A percentile compares a stretch with the other conserved stretches of the same genome.
Evolutionary conservation across 2,329 filamentous ascomycete species (phyloP).

Genomic region (Botryotinia narcissicola): DNA sequence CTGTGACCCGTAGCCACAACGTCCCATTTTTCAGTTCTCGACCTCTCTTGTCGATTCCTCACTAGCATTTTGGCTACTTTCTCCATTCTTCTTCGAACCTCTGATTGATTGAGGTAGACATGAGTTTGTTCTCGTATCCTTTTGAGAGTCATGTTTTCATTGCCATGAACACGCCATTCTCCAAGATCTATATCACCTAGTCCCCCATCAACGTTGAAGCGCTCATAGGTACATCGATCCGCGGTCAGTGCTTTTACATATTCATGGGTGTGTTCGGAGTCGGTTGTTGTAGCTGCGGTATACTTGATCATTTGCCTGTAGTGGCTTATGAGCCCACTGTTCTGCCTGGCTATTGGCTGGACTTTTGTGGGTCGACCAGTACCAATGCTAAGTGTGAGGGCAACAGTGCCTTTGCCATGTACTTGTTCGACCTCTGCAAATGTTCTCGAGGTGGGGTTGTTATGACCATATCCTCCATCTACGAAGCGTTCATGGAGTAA

Average conservation of each 20-base stretch:
- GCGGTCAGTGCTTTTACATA: neutral
- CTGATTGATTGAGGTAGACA: neutral
- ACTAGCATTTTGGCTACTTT: neutral
- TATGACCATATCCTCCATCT: conserved; percentile 38
- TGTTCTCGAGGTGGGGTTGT: neutral
- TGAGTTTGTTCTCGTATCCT: neutral
- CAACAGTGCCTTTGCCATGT: neutral
- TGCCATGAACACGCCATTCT: neutral
- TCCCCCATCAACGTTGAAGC: neutral
- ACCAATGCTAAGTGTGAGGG: conserved; percentile 3
- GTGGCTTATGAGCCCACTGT: neutral
- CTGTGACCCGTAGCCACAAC: neutral
- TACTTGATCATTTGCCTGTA: neutral
- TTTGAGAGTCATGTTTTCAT: neutral
- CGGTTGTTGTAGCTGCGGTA: neutral
- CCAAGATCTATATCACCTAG: neutral
- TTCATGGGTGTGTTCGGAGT: neutral
- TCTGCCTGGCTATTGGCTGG: neutral
- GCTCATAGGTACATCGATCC: neutral
- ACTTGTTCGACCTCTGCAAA: conserved; percentile 8
- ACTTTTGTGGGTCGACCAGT: neutral
- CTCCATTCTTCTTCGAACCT: neutral
- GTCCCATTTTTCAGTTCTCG: neutral
- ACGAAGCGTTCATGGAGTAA: conserved; percentile 41
- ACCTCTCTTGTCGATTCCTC: conserved; percentile 1